phyloP scores from a whole-genome alignment of 805 yeast genomes.

The Candida oleophila region DNA sequence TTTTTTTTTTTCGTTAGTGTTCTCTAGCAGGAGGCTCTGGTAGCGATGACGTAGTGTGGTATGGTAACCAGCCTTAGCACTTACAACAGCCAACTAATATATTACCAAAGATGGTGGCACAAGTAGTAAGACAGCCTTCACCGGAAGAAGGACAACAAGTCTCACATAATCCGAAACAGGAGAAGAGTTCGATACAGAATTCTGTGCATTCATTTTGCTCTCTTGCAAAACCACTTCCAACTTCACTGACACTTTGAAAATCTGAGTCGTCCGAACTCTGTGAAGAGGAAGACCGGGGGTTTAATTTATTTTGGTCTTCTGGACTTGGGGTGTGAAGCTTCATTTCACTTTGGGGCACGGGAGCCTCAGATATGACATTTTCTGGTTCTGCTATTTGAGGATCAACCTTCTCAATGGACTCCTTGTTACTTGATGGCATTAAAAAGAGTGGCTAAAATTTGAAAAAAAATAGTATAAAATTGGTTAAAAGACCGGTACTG shows the following conservation, averaged over 20 bases:
- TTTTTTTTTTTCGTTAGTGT: too few species aligned
- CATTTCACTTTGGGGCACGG: slow-evolving; percentile 15
- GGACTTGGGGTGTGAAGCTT: slow-evolving; percentile 3
- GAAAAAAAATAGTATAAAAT: too few species aligned
- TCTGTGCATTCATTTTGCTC: slow-evolving; percentile 41
- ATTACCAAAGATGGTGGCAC: slow-evolving; percentile 38
- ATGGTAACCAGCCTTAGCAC: slow-evolving; percentile 14
- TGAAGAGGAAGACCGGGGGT: slow-evolving; percentile 10
- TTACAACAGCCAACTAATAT: slow-evolving; percentile 33
- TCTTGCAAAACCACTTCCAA: slow-evolving; percentile 36
- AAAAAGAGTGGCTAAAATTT: too few species aligned
- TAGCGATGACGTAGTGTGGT: not conserved
- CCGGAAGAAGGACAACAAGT: slow-evolving; percentile 41
- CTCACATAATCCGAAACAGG: slow-evolving; percentile 41
- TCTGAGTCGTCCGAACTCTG: not conserved
- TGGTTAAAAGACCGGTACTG: too few species aligned
- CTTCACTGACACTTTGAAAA: slow-evolving; percentile 21
- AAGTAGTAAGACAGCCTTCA: slow-evolving; percentile 37
- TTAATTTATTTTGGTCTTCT: not conserved
- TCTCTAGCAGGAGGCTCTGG: too few species aligned
- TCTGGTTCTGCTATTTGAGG: not conserved
- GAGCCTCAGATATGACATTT: slow-evolving; percentile 14
- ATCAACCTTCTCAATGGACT: not conserved
- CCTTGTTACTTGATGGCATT: not conserved
- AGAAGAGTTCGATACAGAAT: slow-evolving; percentile 35